phyloP scores from a whole-genome alignment of 2,329 filamentous ascomycete species.

The Pleurostoma richardsiae region DNA sequence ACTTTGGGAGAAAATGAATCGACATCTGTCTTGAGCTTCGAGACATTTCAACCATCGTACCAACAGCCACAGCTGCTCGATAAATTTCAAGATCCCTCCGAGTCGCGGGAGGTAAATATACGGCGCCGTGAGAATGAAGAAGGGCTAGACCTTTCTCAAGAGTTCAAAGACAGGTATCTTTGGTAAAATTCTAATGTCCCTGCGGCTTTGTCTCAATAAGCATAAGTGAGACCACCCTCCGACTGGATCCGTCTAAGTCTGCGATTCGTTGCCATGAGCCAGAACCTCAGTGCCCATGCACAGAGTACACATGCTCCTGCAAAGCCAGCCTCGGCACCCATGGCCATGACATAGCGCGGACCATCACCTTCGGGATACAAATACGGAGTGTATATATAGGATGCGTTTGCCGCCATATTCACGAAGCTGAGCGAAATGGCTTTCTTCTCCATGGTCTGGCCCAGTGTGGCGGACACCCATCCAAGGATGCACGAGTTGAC shows the following conservation, averaged over 20 bases:
- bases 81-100: too few relatives aligned
- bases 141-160: too few relatives aligned
- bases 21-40: too few relatives aligned
- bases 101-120: too few relatives aligned
- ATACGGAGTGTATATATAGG: constrained; percentile 31
- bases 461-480: constrained; percentile 33
- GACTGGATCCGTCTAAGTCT: neutral
- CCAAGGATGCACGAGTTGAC: constrained; percentile 37
- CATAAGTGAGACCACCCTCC: neutral
- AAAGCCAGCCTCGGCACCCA: constrained; percentile 5
- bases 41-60: too few relatives aligned
- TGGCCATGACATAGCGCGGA: constrained; percentile 3
- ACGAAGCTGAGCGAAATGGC: constrained; percentile 34
- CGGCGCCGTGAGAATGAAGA: too few relatives aligned
- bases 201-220: neutral
- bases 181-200: neutral
- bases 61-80: too few relatives aligned
- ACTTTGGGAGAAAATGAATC: too few relatives aligned
- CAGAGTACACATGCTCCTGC: neutral
- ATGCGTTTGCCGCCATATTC: constrained; percentile 35
- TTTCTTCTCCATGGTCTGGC: constrained; percentile 38
- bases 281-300: neutral
- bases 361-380: constrained; percentile 4
- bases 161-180: neutral
- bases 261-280: neutral